A percentile compares a stretch with the other conserved stretches of the same genome.
phyloP scores from a whole-genome alignment of 2,329 filamentous ascomycete species.

The Amesomyces nigricolor region DNA sequence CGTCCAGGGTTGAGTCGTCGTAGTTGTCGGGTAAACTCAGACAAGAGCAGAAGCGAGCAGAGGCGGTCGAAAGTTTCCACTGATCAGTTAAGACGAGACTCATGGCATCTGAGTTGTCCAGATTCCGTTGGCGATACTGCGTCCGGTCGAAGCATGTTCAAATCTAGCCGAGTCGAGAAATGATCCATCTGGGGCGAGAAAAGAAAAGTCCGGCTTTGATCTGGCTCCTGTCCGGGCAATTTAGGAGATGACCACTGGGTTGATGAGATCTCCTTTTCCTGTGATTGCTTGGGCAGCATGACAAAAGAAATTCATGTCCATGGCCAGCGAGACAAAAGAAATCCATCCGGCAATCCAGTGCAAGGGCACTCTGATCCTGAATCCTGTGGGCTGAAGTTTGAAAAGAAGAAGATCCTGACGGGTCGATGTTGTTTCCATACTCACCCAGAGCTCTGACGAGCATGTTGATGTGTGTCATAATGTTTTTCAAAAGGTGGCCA shows the following conservation, averaged over 20 bases:
- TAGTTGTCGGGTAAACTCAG: too few relatives aligned
- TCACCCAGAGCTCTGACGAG: slow-evolving; percentile 8
- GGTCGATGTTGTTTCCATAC: slow-evolving; percentile 4
- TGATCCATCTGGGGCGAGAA: neutral
- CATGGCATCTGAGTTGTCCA: too few relatives aligned
- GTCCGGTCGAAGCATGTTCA: too few relatives aligned
- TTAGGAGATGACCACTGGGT: neutral
- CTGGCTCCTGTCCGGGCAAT: neutral
- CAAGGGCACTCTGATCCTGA: neutral
- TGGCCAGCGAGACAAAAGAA: neutral
- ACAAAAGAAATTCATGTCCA: neutral
- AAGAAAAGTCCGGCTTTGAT: neutral
- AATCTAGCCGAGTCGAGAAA: neutral
- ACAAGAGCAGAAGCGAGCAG: too few relatives aligned
- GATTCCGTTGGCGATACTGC: too few relatives aligned
- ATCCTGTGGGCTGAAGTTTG: neutral
- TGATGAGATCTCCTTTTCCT: neutral
- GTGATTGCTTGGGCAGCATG: neutral
- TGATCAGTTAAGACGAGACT: too few relatives aligned
- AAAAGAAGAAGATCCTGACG: neutral
- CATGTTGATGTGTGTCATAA: neutral
- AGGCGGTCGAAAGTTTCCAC: too few relatives aligned
- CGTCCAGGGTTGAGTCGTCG: too few relatives aligned
- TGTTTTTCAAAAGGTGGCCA: slow-evolving; percentile 12
- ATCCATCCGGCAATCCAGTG: neutral